A percentile compares a stretch with the other conserved stretches of the same genome.
These are phyloP conservation scores for Ogataea philodendri DNA, from an alignment of 805 yeast species.

Conservation along the genomic window DNA sequence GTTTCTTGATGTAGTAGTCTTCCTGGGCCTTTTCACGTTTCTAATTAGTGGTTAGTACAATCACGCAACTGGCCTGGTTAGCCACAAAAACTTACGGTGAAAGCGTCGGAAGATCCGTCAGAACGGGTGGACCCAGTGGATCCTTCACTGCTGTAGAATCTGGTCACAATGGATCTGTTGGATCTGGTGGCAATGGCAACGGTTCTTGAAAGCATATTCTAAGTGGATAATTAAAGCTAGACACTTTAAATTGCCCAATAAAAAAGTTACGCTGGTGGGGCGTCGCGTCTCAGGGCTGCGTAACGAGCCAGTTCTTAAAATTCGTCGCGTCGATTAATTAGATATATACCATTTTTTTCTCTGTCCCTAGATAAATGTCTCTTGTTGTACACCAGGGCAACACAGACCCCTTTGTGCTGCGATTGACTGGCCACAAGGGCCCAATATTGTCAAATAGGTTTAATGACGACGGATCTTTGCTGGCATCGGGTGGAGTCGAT, in stretches of 20 bases:
- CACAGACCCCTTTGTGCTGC: conserved; percentile 24
- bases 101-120: conserved; percentile 54
- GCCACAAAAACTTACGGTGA: conserved; percentile 48
- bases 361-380: conserved; percentile 4
- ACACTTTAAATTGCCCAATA: conserved; percentile 10
- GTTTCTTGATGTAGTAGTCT: conserved; percentile 79
- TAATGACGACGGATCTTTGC: conserved; percentile 45
- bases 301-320: conserved; percentile 7
- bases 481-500: conserved; percentile 68
- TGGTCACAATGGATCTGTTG: conserved; percentile 29
- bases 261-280: conserved; percentile 5
- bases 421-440: conserved; percentile 52
- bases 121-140: conserved; percentile 60
- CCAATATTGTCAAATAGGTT: conserved; percentile 53
- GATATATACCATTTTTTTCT: conserved; percentile 1
- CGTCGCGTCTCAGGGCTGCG: conserved; percentile 10
- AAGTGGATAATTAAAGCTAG: conserved; percentile 1
- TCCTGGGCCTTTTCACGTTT: conserved; percentile 94
- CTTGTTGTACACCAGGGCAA: conserved; percentile 4
- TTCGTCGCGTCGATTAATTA: conserved; percentile 13
- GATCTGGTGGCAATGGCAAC: conserved; percentile 33
- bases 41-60: conserved; percentile 27
- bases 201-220: conserved; percentile 38
- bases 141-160: conserved; percentile 51
- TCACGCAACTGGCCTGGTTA: neutral